Evolutionary conservation across 305 asterid species (phyloP), one percentile per base, ranked within the genome.

Genomic region (Fraxinus baroniana): DNA sequence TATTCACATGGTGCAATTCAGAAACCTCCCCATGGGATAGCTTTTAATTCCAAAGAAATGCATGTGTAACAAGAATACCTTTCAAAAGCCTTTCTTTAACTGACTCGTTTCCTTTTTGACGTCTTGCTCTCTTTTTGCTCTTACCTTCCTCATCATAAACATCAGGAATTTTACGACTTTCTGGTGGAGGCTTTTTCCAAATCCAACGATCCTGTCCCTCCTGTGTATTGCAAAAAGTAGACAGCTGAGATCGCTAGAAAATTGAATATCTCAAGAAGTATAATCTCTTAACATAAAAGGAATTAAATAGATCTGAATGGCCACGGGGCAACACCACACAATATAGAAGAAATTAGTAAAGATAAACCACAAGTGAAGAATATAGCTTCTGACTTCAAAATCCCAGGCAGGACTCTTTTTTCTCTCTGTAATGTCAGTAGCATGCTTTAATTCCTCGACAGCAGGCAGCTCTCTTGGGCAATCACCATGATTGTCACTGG

Each of bases 401-500:
- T 92, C 97, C 98, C 98, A 95, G 74, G 97, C 88, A 36, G 98
- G 94, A 71, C 57, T 64, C 76, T 86, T 88, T 88, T 88, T 91
- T 80, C 98, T 90, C 78, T 89, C 93, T 55, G 94, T 91, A 73
- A 92, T 32, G 77, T 91, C 91, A 74, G 81, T 81, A 75, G 97
- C 98, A 62, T 88, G 80, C 41, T 91, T 84, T 86, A 94, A 79
- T 86, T 95, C 98, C 32, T 85, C 83, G 64, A 95, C 87, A 75
- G 1, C 4, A 35, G 98, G 98, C 79, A 91, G 86, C 30, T 93
- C 84, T 82, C 98, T 91, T 1, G 93, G 98, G 71, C 90, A 90
- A 85, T 94, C 98, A 78, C 98, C 98, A 5, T 78, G 89, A 32
- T 80, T 78, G n/a, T 95, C 98, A 82, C 98, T 95, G 87, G 85